Evolutionary conservation across 2,329 filamentous ascomycete genomes (phyloP), one percentile per base, ranked within the genome.

Genomic region (Fusarium haematococcum): DNA sequence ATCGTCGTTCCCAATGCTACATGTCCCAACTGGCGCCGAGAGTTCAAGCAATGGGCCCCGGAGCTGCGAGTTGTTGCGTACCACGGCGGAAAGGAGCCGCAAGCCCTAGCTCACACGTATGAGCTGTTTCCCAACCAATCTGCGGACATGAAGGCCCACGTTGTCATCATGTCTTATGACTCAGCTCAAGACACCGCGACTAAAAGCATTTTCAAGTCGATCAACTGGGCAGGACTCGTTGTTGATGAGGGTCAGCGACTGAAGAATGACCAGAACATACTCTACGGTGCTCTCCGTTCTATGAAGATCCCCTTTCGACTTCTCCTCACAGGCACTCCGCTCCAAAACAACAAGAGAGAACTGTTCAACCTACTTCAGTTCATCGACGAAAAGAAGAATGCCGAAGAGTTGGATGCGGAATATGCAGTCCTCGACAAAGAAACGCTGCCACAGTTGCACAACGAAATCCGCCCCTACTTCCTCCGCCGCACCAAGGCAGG

Each of bases 331-430:
- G 95, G 92, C 2, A 99, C 97, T 0, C 97, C 97, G 0, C 85
- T 99, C 14, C 97, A 99, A 78, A 99, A 99, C 83, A 98, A 98
- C 81, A 94, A 95, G 75, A 90, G 95, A 56, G 97, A 99, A 81
- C 86, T 99, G 0, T 98, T 98, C 86, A 99, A 98, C 79, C 87
- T 99, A n/a, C 85, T 99, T 5, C 96, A 98, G 75, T 99, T 99
- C 81, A 89, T 98, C 50, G 95, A 99, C 79, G 88, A 91, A 8
- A 86, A 85, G 1, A 85, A 87, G 56, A 89, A 95, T 76, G 95
- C 97, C 1, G 90, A 90, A 37, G 84, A 88, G 23, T 85, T 98
- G 3, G 96, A 98, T 77, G 86, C 89, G 65, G 86, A 94, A 77
- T 98, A 94, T 79, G 86, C 86, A 6, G 90, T 93, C n/a, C 87